Evolutionary conservation across 2,329 filamentous ascomycete species (phyloP).

Genomic region (Penicillium aurantiogriseum): DNA sequence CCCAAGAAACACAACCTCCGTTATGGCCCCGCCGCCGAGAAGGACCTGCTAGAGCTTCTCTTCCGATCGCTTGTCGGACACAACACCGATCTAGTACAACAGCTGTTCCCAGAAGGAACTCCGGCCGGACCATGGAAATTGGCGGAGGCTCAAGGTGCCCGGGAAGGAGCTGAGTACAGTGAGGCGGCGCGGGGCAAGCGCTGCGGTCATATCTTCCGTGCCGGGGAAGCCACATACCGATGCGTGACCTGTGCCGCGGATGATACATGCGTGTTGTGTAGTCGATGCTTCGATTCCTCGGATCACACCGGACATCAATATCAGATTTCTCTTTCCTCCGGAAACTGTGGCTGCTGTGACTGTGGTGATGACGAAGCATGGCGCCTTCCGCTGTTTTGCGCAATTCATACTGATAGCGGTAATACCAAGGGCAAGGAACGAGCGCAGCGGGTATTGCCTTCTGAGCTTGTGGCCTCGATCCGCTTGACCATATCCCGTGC

Average conservation of each 20-base stretch:
- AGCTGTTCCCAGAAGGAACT: constrained; percentile 78
- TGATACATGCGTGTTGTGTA: constrained; percentile 93
- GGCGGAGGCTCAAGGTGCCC: constrained; percentile 82
- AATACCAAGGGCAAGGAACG: constrained; percentile 49
- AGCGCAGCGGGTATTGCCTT: constrained; percentile 68
- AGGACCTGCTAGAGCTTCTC: constrained; percentile 72
- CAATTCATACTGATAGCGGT: constrained; percentile 74
- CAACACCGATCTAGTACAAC: constrained; percentile 68
- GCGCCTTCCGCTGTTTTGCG: constrained; percentile 78
- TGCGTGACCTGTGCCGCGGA: constrained; percentile 94
- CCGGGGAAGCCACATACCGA: constrained; percentile 87
- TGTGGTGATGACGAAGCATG: constrained; percentile 96
- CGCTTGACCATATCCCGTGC: constrained; percentile 80
- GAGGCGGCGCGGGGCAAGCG: constrained; percentile 86
- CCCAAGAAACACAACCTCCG: constrained; percentile 71
- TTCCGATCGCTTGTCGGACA: constrained; percentile 84
- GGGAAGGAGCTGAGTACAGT: constrained; percentile 92
- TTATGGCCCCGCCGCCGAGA: constrained; percentile 69
- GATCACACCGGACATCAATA: constrained; percentile 94
- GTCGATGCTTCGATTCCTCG: constrained; percentile 89
- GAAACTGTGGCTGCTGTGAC: constrained; percentile 95
- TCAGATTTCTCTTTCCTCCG: constrained; percentile 79
- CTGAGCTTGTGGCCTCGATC: constrained; percentile 73
- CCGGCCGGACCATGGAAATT: constrained; percentile 69
- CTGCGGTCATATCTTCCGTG: constrained; percentile 96